Base-by-base conservation (phyloP, 106 monocot species). In the Cymbidium sinense region DNA sequence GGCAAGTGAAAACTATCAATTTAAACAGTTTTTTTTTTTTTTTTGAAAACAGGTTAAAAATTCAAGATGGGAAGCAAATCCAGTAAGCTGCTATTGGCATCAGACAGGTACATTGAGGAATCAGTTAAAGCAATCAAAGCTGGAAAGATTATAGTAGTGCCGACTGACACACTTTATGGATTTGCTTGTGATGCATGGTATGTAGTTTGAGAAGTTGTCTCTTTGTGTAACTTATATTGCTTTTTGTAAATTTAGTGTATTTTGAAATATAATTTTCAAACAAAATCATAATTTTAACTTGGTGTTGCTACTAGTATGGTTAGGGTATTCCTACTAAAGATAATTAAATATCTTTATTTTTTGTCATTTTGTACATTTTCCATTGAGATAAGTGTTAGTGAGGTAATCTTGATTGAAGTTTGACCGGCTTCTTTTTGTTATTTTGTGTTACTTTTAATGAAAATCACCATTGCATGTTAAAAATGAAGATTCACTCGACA, bases 151-250 rank as follows among this genome's bases (percentile, higher is more conserved):
- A 91, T 95, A 20, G 95, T 89, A 1, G 95, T 99, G 75, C 99
- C 99, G 0, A 99, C 92, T 0, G 99, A 99, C 69, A 99, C 99
- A 2, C 81, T 99, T 27, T 99, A 99, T 82, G 95, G 99, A 37
- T 95, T 95, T 67, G 88, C 99, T 69, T 99, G 95, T 77, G 95
- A 99, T 86, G 99, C 99, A 29, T 99, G 99, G 99, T 95, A 81
- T 82, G 83, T 77, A 19, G 21, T 77, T 43, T 37, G 71, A 71
- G 35, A 36, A 71, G 19, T 18, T 39, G 20, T 37, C 3, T 71
- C 33, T 69, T 71, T 39, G 9, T 71, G 20, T 7, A 37, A 25
- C 7, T 36, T 39, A 29, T 71, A 11, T 70, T 67, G 29, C 15
- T 9, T 13, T 65, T 65, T 65, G 30, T 13, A 27, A 65, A 13